Evolutionary conservation across 805 yeast genomes (phyloP), one percentile per base, ranked within the genome.

Genomic region (Saccharomycopsis malanga): DNA sequence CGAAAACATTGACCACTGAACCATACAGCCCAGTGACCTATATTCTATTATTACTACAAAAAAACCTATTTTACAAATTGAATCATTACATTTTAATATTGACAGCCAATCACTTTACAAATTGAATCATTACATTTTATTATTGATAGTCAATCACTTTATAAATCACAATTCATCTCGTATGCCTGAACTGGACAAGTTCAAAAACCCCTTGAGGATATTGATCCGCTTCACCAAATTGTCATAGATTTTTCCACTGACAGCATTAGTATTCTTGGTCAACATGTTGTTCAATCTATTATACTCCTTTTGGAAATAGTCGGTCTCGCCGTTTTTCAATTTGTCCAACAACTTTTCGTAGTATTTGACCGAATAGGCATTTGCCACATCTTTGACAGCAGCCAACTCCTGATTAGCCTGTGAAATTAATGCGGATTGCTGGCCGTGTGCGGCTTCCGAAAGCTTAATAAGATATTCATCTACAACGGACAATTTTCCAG

Each of bases 161-260:
- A n/a, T n/a, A 27, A 27, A 27, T 27, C 30, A 27, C 32, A 45
- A 40, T 21, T 45, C 49, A 18, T 45, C 49, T 32, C n/a, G n/a
- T n/a, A n/a, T n/a, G n/a, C n/a, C n/a, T n/a, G n/a, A n/a, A 29
- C 40, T 42, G 21, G 25, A 25, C n/a, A 15, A 20, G 21, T 22
- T 41, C 27, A 47, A 18, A 20, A 51, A 50, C 12, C 18, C 53
- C 37, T 56, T 61, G 56, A 78, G 60, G 21, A 77, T 67, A 54
- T 79, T 80, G 45, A 71, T 52, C 60, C 83, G 69, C 60, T 66
- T 70, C 48, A 66, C 65, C 55, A 77, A 64, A 32, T 72, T 66
- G 54, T 80, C 85, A 15, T 65, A 57, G n/a, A 73, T 67, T 20
- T 60, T 63, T 14, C 58, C 58, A 27, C 64, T 61, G 44, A 77